Conservation (phyloP, 768 basidiomycete genomes). For the Asterophora parasitica region DNA sequence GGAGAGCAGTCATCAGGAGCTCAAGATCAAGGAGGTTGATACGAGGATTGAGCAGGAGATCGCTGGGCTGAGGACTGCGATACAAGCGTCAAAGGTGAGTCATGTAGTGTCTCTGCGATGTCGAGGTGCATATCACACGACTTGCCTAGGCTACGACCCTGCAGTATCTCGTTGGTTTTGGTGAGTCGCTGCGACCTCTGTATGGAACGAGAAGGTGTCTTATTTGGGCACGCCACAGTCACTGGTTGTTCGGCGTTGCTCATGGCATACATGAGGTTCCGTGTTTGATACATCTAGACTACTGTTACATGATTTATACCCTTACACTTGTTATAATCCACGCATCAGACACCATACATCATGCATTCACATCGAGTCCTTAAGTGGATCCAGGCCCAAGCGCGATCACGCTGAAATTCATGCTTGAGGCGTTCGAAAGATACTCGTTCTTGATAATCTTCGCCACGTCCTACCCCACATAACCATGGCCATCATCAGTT, state of each 20-base stretch:
- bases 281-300: constrained; percentile 27
- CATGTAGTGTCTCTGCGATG: background rate
- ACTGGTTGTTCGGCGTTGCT: constrained; percentile 82
- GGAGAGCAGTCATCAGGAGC: constrained; percentile 84
- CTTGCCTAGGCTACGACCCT: constrained; percentile 66
- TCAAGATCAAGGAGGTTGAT: constrained; percentile 97
- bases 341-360: background rate
- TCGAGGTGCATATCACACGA: background rate
- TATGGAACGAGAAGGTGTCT: background rate
- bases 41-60: constrained; percentile 97
- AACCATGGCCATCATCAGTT: no score
- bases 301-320: constrained; percentile 7
- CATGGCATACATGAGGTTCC: constrained; percentile 84
- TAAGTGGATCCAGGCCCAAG: constrained; percentile 38
- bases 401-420: constrained; percentile 68
- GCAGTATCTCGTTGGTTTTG: constrained; percentile 85
- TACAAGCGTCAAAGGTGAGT: constrained; percentile 78
- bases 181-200: constrained; percentile 37
- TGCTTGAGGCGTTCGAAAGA: constrained; percentile 45
- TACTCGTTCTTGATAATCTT: constrained; percentile 57
- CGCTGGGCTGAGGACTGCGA: constrained; percentile 75
- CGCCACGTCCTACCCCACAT: constrained; percentile 51
- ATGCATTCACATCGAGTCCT: no score
- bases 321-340: background rate
- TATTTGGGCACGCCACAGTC: constrained; percentile 37